These are phyloP conservation scores for Amanita brunnescens DNA, from an alignment of 768 basidiomycete genomes.

Conservation along the genomic window DNA sequence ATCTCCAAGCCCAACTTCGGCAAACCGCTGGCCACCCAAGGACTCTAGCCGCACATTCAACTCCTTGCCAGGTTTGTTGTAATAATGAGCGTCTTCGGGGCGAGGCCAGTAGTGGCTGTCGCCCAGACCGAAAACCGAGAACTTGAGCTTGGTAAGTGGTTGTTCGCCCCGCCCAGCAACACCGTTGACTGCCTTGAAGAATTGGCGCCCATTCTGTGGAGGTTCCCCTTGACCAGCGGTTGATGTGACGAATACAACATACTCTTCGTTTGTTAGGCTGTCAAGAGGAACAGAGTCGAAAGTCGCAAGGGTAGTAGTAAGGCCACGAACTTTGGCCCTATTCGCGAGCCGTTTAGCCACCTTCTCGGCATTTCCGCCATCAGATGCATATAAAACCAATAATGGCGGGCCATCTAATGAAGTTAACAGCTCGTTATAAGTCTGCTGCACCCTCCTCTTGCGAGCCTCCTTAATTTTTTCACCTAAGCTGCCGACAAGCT, in stretches of 20 bases:
- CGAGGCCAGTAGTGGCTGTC: constrained; percentile 99
- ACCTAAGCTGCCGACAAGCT: constrained; percentile 78
- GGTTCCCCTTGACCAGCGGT: constrained; percentile 96
- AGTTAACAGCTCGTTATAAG: constrained; percentile 76
- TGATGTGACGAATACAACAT: constrained; percentile 84
- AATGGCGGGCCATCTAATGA: constrained; percentile 86
- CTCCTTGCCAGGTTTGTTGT: constrained; percentile 94
- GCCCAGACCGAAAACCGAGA: constrained; percentile 89
- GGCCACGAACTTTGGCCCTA: constrained; percentile 77
- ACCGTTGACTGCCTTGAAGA: constrained; percentile 80
- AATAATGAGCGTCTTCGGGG: constrained; percentile 93
- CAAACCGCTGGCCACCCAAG: constrained; percentile 73
- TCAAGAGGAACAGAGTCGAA: constrained; percentile 79
- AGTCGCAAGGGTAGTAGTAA: constrained; percentile 65
- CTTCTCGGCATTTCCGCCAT: constrained; percentile 95
- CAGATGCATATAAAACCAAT: constrained; percentile 87
- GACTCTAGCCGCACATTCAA: constrained; percentile 71
- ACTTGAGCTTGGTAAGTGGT: constrained; percentile 57
- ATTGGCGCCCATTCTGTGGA: constrained; percentile 89
- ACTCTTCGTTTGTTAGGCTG: constrained; percentile 61
- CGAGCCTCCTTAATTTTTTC: constrained; percentile 79
- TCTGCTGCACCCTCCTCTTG: constrained; percentile 69
- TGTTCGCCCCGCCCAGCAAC: constrained; percentile 49
- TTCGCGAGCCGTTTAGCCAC: constrained; percentile 80
- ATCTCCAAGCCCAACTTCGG: constrained; percentile 77